phyloP scores from a whole-genome alignment of 2,329 filamentous ascomycete species.

The Xylaria sp. region DNA sequence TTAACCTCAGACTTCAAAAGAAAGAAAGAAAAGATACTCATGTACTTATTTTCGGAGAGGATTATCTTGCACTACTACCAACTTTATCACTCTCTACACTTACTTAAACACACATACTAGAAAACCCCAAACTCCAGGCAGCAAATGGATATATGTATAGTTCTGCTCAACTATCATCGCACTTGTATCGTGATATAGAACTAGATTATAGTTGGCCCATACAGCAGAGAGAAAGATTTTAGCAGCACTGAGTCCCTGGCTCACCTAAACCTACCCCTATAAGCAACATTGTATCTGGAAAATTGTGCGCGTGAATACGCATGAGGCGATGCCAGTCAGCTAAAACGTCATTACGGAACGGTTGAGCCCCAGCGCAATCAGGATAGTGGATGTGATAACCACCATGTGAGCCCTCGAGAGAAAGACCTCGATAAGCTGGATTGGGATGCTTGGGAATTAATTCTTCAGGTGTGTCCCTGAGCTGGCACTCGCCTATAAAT shows the following conservation, averaged over 20 bases:
- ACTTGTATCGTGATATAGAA: not conserved
- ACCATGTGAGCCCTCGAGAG: slow-evolving; percentile 1
- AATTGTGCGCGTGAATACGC: not conserved
- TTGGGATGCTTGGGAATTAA: not conserved
- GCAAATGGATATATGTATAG: not conserved
- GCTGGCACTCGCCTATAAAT: slow-evolving; percentile 34
- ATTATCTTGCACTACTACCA: not conserved
- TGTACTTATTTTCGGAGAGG: not conserved
- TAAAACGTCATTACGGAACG: not conserved
- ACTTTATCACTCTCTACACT: not conserved
- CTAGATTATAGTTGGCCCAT: not conserved
- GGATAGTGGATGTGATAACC: slow-evolving; percentile 36
- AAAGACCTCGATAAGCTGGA: slow-evolving; percentile 30
- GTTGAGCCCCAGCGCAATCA: slow-evolving; percentile 10
- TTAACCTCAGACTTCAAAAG: not conserved
- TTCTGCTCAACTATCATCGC: not conserved
- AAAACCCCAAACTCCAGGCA: not conserved
- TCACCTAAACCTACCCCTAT: slow-evolving; percentile 30
- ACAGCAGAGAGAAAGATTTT: no score
- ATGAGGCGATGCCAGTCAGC: slow-evolving; percentile 31
- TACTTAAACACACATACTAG: not conserved
- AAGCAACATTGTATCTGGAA: slow-evolving; percentile 22
- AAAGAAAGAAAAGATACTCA: not conserved
- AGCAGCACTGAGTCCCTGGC: slow-evolving; percentile 10
- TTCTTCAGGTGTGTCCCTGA: slow-evolving; percentile 13